Base-by-base conservation (phyloP, 2,329 filamentous ascomycete genomes). In the Calonectria naviculata region DNA sequence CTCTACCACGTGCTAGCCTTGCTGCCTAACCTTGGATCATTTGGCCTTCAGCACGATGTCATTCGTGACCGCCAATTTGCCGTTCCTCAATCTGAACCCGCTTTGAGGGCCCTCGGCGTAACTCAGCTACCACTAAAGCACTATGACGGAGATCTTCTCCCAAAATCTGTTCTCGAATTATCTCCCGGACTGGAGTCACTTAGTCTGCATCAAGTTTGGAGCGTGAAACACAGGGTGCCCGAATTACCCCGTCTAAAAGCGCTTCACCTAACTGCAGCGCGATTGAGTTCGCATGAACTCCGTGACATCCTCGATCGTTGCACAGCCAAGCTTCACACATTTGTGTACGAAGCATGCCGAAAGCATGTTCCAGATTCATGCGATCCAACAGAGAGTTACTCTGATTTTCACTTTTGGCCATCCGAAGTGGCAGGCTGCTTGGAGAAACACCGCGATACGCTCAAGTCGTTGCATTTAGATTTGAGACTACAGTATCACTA, bases 171-270 rank as follows among this genome's bases (percentile, higher is more conserved):
- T 62, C 13, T 49, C 19, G 42, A 56, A 29, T 36, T 65, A 34
- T 61, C 65, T 4, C 10, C 42, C 8, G 29, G 52, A 21, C 41
- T 71, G 38, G 65, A 71, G 60, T 31, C 44, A n/a, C 21, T 69
- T 5, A 69, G 54, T 36, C 44, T 68, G 9, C 36, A 47, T 13
- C 29, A 10, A 12, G 8, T 12, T 2, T 13, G 21, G 29, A 5
- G 21, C 9, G 17, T 34, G 24, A 15, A 41, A 1, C 10, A 21
- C 8, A 12, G 7, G 17, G 38, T 71, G 34, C 69, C 69, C 10
- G 42, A 29, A 4, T 49, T 49, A 19, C 46, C 26, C 8, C 24
- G 12, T 13, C 3, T 71, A 15, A 71, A 44, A 12, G 62, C 42
- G 1, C n/a, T 71, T 9, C 46, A 62, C 8, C n/a, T 71, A 1